Evolutionary conservation across 2,329 filamentous ascomycete species (phyloP).

Genomic region (Exophiala spinifera): DNA sequence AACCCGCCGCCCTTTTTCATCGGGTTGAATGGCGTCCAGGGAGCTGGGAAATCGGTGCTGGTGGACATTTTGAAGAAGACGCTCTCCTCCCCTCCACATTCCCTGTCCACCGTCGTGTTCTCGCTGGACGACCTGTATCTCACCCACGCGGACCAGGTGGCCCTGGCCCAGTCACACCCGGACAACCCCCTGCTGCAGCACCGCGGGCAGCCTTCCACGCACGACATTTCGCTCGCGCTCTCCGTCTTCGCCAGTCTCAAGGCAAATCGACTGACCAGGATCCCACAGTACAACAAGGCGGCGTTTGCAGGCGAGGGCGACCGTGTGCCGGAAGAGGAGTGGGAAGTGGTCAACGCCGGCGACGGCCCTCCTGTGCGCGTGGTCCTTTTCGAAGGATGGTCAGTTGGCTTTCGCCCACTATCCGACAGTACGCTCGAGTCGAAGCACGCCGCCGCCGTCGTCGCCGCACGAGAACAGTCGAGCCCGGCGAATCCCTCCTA

Average conservation of each 20-base stretch:
- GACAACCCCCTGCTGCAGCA: slow-evolving; percentile 74
- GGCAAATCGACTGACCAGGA: slow-evolving; percentile 50
- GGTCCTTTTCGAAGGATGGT: slow-evolving; percentile 88
- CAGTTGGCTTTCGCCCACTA: slow-evolving; percentile 74
- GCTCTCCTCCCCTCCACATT: slow-evolving; percentile 56
- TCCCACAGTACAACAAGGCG: slow-evolving; percentile 84
- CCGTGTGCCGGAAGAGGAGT: slow-evolving; percentile 60
- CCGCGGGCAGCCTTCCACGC: slow-evolving; percentile 78
- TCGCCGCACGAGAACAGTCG: slow-evolving; percentile 44
- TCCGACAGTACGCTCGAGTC: slow-evolving; percentile 52
- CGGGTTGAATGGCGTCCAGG: slow-evolving; percentile 87
- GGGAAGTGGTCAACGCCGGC: slow-evolving; percentile 53
- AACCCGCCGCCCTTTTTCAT: slow-evolving; percentile 69
- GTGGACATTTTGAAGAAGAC: slow-evolving; percentile 64
- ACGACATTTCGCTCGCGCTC: slow-evolving; percentile 66
- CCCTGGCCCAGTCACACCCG: slow-evolving; percentile 63
- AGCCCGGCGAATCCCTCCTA: slow-evolving; percentile 36
- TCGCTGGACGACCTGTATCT: slow-evolving; percentile 92
- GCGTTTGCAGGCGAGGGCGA: slow-evolving; percentile 73
- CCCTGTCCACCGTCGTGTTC: slow-evolving; percentile 65
- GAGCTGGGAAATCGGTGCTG: slow-evolving; percentile 87
- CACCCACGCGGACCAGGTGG: slow-evolving; percentile 63
- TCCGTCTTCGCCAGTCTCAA: slow-evolving; percentile 61
- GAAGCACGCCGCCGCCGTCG: slow-evolving; percentile 51
- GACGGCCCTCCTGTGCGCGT: slow-evolving; percentile 50